A percentile compares a stretch with the other conserved stretches of the same genome.
These are phyloP conservation scores for Patellaria atrata DNA, from an alignment of 495 filamentous ascomycete species.

Conservation along the genomic window DNA sequence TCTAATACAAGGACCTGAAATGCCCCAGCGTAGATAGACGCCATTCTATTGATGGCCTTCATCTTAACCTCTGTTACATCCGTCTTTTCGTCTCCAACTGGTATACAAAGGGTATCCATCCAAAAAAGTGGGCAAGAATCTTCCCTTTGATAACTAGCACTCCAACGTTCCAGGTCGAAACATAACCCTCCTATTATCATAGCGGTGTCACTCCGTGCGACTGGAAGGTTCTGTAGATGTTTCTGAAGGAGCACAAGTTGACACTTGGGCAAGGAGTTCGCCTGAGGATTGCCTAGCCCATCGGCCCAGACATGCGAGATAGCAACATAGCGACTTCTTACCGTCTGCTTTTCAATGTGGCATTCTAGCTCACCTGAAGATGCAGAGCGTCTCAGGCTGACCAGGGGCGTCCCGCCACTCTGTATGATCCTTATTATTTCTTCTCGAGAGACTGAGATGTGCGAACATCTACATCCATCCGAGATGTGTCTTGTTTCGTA, in stretches of 20 bases:
- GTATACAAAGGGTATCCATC: conserved; percentile 17
- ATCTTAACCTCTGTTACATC: background rate
- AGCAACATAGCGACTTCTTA: conserved; percentile 4
- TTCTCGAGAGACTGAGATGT: too few species aligned
- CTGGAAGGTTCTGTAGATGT: conserved; percentile 2
- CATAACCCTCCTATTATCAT: background rate
- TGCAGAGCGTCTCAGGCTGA: too few species aligned
- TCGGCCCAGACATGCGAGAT: conserved; percentile 12
- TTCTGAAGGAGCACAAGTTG: background rate
- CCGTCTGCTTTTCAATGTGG: too few species aligned
- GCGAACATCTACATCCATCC: too few species aligned
- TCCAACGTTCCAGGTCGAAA: conserved; percentile 1
- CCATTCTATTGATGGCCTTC: conserved; percentile 10
- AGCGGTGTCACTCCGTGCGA: background rate
- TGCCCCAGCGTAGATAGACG: conserved; percentile 6
- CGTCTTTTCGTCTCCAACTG: background rate
- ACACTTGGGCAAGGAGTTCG: conserved; percentile 5
- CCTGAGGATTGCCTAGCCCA: conserved; percentile 8
- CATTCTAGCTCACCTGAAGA: background rate
- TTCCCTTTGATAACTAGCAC: background rate
- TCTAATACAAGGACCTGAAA: conserved; percentile 10
- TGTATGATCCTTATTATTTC: too few species aligned
- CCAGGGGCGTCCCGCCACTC: too few species aligned
- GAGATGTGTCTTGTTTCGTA: too few species aligned
- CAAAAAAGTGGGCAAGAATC: conserved; percentile 5